Conservation (phyloP, 169 alveolate genomes). For the Plasmodium fragile region DNA sequence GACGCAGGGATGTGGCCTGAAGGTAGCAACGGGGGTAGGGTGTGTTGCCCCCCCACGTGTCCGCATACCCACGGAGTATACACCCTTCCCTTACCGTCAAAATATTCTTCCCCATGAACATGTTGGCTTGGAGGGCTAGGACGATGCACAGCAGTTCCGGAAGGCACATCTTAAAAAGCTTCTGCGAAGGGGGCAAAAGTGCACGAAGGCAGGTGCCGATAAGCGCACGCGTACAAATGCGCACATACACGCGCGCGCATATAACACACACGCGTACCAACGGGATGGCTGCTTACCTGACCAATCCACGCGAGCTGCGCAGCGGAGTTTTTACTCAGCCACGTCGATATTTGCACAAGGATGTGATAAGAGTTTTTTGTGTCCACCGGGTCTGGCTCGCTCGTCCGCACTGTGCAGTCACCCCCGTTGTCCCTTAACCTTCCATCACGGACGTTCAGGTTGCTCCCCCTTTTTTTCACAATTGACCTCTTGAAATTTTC, state of each 20-base stretch:
- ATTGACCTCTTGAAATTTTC: slow-evolving; percentile 25
- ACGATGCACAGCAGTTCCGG: slow-evolving; percentile 61
- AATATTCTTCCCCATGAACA: slow-evolving; percentile 49
- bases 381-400: background rate
- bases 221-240: background rate
- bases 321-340: slow-evolving; percentile 66
- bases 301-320: slow-evolving; percentile 56
- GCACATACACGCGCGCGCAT: background rate
- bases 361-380: slow-evolving; percentile 28
- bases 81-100: slow-evolving; percentile 27
- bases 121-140: slow-evolving; percentile 61
- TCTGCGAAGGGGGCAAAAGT: slow-evolving; percentile 5
- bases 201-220: background rate
- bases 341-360: slow-evolving; percentile 59
- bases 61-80: background rate
- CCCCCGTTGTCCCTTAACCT: background rate
- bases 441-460: background rate
- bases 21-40: background rate
- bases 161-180: slow-evolving; percentile 57
- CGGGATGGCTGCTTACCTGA: slow-evolving; percentile 15
- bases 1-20: background rate
- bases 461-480: slow-evolving; percentile 21
- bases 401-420: background rate
- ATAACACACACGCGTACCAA: background rate
- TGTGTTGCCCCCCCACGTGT: background rate